Evolutionary conservation across 345 rosid genomes (phyloP).

Genomic region (Melaleuca alternifolia): DNA sequence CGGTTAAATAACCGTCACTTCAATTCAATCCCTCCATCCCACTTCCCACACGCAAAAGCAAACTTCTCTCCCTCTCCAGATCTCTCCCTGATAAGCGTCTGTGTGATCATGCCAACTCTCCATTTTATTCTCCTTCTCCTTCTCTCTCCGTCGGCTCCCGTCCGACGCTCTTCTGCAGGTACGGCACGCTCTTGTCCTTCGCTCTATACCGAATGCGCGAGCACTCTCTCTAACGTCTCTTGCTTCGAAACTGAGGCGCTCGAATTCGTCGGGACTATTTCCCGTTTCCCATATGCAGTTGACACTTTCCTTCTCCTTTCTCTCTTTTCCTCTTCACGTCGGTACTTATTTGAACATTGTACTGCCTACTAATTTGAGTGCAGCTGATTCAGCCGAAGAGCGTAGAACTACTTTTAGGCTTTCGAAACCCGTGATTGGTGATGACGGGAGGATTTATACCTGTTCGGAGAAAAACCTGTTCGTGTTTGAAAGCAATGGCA

Average conservation of each 20-base stretch:
- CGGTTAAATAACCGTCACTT: not conserved
- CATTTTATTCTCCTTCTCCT: not conserved
- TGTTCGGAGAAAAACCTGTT: slow-evolving; percentile 55
- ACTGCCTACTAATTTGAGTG: not conserved
- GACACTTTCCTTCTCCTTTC: not conserved
- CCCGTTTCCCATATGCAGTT: not conserved
- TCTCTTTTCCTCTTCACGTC: not conserved
- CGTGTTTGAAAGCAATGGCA: slow-evolving; percentile 66
- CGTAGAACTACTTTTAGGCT: slow-evolving; percentile 27
- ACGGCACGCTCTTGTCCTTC: not conserved
- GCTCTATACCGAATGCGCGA: too few relatives aligned
- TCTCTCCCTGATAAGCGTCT: not conserved
- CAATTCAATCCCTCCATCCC: not conserved
- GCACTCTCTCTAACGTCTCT: too few relatives aligned
- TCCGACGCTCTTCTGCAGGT: not conserved
- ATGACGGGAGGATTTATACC: slow-evolving; percentile 53
- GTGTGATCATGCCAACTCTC: not conserved
- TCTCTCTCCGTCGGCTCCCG: not conserved
- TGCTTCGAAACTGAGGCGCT: too few relatives aligned
- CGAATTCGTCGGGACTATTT: not conserved
- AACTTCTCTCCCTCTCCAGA: not conserved
- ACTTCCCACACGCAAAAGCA: not conserved
- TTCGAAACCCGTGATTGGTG: slow-evolving; percentile 57
- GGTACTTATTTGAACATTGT: not conserved
- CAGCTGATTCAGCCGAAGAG: not conserved